A percentile compares a stretch with the other conserved stretches of the same genome.
These are phyloP conservation scores for Mesembryanthemum crystallinum DNA, from an alignment of 148 eudicot species.

Conservation along the genomic window DNA sequence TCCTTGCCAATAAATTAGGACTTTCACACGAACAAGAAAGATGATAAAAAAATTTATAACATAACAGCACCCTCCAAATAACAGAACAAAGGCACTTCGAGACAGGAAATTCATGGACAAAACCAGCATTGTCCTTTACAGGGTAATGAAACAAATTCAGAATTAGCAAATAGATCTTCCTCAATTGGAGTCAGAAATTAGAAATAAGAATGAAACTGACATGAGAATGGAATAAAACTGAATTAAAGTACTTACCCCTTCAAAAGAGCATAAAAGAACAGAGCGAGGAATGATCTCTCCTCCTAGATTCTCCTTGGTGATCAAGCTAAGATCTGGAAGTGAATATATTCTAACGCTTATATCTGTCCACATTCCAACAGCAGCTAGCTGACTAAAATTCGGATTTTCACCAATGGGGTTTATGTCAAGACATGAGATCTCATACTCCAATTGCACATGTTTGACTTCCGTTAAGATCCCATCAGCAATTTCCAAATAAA, in stretches of 20 bases:
- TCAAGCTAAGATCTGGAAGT: slow-evolving; percentile 83
- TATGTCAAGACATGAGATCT: slow-evolving; percentile 90
- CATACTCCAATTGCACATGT: slow-evolving; percentile 79
- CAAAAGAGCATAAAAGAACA: slow-evolving; percentile 89
- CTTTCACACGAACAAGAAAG: not conserved
- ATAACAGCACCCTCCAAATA: not conserved
- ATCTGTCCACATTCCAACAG: slow-evolving; percentile 99
- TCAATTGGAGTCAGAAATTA: not conserved
- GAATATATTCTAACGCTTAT: slow-evolving; percentile 82
- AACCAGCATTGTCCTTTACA: too few relatives aligned
- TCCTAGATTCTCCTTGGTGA: slow-evolving; percentile 81
- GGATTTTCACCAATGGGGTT: slow-evolving; percentile 84
- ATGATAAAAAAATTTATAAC: not conserved
- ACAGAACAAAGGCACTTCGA: too few relatives aligned
- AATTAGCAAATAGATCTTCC: not conserved
- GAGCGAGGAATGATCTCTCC: slow-evolving; percentile 99
- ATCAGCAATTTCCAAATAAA: slow-evolving; percentile 90
- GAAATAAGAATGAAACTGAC: not conserved
- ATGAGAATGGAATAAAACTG: not conserved
- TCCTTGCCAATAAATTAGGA: not conserved
- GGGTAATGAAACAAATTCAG: not conserved
- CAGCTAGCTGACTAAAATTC: slow-evolving; percentile 80
- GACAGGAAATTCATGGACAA: not conserved
- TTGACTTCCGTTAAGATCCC: slow-evolving; percentile 65
- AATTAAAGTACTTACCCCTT: slow-evolving; percentile 65